phyloP scores from a whole-genome alignment of 2,329 filamentous ascomycete species.

The Colletotrichum salicis region DNA sequence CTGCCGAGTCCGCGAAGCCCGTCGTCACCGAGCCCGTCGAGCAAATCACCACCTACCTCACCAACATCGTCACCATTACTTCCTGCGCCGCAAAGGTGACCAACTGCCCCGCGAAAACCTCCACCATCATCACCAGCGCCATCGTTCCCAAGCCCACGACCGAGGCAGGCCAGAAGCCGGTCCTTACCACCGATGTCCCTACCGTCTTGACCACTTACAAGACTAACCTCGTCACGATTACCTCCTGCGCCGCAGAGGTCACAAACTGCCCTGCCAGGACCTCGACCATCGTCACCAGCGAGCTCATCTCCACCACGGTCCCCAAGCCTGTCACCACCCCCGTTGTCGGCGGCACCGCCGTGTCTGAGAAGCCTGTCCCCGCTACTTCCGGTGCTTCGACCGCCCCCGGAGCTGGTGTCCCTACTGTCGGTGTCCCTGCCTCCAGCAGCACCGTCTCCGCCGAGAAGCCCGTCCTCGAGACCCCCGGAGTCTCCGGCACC shows the following conservation, averaged over 20 bases:
- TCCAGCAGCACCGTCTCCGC: slow-evolving; percentile 6
- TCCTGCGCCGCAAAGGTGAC: slow-evolving; percentile 58
- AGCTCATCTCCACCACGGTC: slow-evolving; percentile 45
- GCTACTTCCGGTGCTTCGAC: background rate
- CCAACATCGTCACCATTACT: slow-evolving; percentile 64
- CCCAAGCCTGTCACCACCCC: slow-evolving; percentile 9
- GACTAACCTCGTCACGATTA: slow-evolving; percentile 55
- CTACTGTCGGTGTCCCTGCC: background rate
- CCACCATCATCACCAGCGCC: slow-evolving; percentile 28
- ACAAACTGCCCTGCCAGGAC: slow-evolving; percentile 49
- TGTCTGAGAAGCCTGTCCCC: slow-evolving; percentile 27
- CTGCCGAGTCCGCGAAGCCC: slow-evolving; percentile 35
- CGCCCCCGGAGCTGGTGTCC: background rate
- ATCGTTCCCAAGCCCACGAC: slow-evolving; percentile 36
- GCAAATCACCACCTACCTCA: slow-evolving; percentile 49
- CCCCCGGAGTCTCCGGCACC: background rate
- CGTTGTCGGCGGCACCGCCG: slow-evolving; percentile 21
- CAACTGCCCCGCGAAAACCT: slow-evolving; percentile 27
- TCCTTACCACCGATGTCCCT: slow-evolving; percentile 48
- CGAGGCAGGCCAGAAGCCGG: slow-evolving; percentile 30
- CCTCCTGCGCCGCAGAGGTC: slow-evolving; percentile 61
- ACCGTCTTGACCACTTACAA: slow-evolving; percentile 50
- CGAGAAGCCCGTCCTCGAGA: slow-evolving; percentile 10
- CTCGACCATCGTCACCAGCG: slow-evolving; percentile 49
- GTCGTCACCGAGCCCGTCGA: slow-evolving; percentile 10